Conservation (phyloP, 352 stramenopile species). For the Thalassiosira mediterranea region DNA sequence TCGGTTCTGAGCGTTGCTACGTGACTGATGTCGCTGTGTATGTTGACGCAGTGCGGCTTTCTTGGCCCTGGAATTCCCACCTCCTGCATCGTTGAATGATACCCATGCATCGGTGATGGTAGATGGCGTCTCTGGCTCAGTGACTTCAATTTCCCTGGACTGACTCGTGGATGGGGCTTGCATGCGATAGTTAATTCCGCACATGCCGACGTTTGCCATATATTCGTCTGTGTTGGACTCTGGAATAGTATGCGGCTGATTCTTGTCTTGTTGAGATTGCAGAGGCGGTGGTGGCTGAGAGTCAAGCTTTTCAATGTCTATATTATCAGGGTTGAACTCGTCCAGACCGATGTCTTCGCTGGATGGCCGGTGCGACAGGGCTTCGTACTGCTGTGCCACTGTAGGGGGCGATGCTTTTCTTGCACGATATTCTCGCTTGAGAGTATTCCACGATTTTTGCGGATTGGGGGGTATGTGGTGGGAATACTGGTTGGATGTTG, state of each 20-base stretch:
- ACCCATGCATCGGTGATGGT: conserved; percentile 15
- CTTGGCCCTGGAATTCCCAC: no score
- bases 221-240: no score
- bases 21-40: no score
- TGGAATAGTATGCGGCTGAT: no score
- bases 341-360: neutral
- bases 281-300: neutral
- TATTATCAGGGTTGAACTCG: neutral
- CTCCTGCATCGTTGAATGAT: neutral
- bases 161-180: no score
- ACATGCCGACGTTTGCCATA: no score
- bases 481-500: conserved; percentile 6
- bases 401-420: conserved; percentile 8
- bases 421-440: conserved; percentile 12
- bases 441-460: conserved; percentile 30
- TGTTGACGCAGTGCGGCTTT: no score
- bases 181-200: conserved; percentile 13
- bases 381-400: neutral
- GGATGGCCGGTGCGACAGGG: neutral
- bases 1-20: no score
- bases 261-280: no score
- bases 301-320: neutral
- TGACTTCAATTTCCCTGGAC: neutral
- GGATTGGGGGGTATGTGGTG: neutral
- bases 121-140: conserved; percentile 4